Percentiles rank a stretch among this genome's conserved stretches.
Evolutionary conservation across 805 yeast genomes (phyloP).

Genomic region (Yarrowia hollandica): DNA sequence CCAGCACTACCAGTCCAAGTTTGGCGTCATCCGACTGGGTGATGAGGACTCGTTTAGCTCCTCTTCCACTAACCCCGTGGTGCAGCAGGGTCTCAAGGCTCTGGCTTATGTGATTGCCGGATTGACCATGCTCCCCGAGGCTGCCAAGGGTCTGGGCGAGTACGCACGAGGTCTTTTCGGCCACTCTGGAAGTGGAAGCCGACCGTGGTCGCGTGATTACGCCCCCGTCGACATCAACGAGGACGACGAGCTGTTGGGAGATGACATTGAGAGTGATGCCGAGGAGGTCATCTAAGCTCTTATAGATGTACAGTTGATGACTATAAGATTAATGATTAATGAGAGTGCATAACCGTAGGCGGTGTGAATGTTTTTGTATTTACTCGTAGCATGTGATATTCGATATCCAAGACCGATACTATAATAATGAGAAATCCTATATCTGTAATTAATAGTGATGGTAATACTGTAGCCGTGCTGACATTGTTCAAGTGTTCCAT

Average conservation of each 20-base stretch:
- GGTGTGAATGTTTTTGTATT: no score
- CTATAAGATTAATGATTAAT: constrained; percentile 14
- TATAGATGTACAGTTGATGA: constrained; percentile 7
- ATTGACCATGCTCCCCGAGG: constrained; percentile 34
- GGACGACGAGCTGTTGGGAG: constrained; percentile 41
- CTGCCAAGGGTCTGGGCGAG: constrained; percentile 12
- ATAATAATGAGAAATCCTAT: no score
- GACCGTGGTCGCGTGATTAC: constrained; percentile 32
- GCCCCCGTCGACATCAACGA: constrained; percentile 41
- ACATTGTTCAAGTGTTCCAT: no score
- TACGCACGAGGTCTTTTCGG: constrained; percentile 9
- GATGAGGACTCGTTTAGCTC: constrained; percentile 47
- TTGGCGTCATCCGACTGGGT: constrained; percentile 85
- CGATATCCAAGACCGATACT: no score
- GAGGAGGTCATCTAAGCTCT: constrained; percentile 33
- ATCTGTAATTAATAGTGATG: no score
- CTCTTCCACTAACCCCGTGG: constrained; percentile 31
- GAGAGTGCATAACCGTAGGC: no score
- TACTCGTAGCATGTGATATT: no score
- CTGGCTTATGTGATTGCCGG: constrained; percentile 39
- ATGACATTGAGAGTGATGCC: constrained; percentile 35
- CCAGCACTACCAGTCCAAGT: constrained; percentile 74
- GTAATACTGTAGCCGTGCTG: no score
- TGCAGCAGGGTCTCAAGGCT: constrained; percentile 37
- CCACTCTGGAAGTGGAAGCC: constrained; percentile 1